Percentiles rank a stretch among this genome's conserved stretches.
Evolutionary conservation across 139 green algal species (phyloP).

Genomic region (Closterium sp.): DNA sequence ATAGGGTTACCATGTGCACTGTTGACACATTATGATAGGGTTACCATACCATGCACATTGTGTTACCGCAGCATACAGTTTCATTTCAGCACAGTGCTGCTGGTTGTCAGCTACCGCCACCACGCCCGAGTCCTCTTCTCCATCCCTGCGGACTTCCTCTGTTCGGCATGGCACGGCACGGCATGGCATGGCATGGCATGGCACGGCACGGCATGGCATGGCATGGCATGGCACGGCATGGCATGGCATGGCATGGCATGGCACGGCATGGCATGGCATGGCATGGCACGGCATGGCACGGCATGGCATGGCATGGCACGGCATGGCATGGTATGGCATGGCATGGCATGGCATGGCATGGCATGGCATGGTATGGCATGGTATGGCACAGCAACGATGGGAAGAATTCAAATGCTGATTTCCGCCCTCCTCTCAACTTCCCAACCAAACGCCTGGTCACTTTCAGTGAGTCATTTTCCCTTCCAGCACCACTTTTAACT

Average conservation of each 20-base stretch:
- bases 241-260: background rate
- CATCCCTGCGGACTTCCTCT: too few relatives aligned
- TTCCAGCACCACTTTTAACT: background rate
- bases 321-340: conserved; percentile 4
- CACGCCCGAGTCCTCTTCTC: too few relatives aligned
- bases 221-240: conserved; percentile 3
- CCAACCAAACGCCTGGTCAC: background rate
- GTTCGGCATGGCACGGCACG: too few relatives aligned
- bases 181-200: too few relatives aligned
- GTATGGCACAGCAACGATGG: conserved; percentile 1
- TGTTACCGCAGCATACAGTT: too few relatives aligned
- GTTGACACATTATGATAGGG: too few relatives aligned
- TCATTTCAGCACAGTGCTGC: too few relatives aligned
- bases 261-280: conserved; percentile 8
- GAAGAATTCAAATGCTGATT: background rate
- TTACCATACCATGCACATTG: too few relatives aligned
- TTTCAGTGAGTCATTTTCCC: background rate
- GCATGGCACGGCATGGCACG: background rate
- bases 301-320: conserved; percentile 21
- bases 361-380: conserved; percentile 4
- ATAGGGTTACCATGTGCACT: too few relatives aligned
- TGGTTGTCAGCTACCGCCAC: too few relatives aligned
- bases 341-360: conserved; percentile 11
- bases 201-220: too few relatives aligned
- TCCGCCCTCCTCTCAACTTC: background rate